phyloP scores from a whole-genome alignment of 2,329 filamentous ascomycete species.

The Botrytis galanthina region DNA sequence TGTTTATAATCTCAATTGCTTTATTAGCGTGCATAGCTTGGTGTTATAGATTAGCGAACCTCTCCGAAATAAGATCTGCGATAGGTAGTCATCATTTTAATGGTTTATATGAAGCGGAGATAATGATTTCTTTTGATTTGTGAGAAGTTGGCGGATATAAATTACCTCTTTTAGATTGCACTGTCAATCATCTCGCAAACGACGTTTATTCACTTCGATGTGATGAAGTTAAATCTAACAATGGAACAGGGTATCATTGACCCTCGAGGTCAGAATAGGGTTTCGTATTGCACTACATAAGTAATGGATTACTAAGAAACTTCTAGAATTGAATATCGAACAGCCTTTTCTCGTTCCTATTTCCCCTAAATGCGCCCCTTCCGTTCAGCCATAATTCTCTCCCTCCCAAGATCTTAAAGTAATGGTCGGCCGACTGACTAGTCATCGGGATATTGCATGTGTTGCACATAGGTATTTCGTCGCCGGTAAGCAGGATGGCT shows the following conservation, averaged over 20 bases:
- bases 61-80: background rate
- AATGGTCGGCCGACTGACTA: background rate
- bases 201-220: background rate
- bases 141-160: background rate
- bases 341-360: background rate
- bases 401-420: background rate
- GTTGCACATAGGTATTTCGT: background rate
- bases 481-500: background rate
- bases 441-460: background rate
- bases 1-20: background rate
- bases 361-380: background rate
- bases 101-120: background rate
- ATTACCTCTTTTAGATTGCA: background rate
- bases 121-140: background rate
- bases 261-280: background rate
- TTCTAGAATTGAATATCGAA: background rate
- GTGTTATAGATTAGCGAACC: background rate
- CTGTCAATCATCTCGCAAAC: background rate
- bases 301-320: background rate
- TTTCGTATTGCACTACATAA: background rate
- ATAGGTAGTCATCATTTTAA: background rate
- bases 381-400: background rate
- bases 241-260: background rate
- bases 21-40: background rate
- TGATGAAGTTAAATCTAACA: background rate